phyloP scores from a whole-genome alignment of 2,329 filamentous ascomycete species.

The Clarireedia hainanense region DNA sequence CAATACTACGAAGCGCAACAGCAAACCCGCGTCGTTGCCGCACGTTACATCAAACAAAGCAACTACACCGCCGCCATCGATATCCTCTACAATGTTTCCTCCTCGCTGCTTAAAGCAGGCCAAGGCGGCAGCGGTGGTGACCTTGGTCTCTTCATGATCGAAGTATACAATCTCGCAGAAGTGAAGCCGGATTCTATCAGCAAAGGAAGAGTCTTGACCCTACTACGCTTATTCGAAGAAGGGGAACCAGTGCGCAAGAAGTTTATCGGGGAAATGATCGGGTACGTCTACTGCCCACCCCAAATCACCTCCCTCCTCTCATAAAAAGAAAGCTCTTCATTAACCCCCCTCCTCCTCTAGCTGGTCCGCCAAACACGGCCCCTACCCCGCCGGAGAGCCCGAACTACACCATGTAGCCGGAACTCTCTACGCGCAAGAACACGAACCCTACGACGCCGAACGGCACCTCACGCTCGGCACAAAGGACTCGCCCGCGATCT shows the following conservation, averaged over 20 bases:
- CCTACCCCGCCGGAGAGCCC: conserved; percentile 84
- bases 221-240: conserved; percentile 71
- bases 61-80: conserved; percentile 84
- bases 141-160: conserved; percentile 76
- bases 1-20: conserved; percentile 98
- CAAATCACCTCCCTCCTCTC: not conserved
- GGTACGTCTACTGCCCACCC: conserved; percentile 37
- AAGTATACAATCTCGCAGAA: conserved; percentile 84
- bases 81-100: conserved; percentile 75
- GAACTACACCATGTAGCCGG: conserved; percentile 92
- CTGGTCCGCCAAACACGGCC: conserved; percentile 81
- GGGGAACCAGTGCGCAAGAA: conserved; percentile 89
- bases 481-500: conserved; percentile 72
- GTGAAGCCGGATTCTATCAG: conserved; percentile 66
- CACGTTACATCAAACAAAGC: conserved; percentile 81
- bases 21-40: conserved; percentile 90
- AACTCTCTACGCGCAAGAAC: conserved; percentile 82
- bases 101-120: conserved; percentile 80
- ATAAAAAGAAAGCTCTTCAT: not conserved
- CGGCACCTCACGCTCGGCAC: conserved; percentile 83
- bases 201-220: conserved; percentile 68
- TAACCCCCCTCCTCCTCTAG: conserved; percentile 29
- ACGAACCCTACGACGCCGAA: conserved; percentile 89
- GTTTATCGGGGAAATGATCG: conserved; percentile 79
- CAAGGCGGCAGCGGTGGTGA: conserved; percentile 92